Conservation (phyloP, 2,329 filamentous ascomycete genomes). For the Fusarium irregulare region DNA sequence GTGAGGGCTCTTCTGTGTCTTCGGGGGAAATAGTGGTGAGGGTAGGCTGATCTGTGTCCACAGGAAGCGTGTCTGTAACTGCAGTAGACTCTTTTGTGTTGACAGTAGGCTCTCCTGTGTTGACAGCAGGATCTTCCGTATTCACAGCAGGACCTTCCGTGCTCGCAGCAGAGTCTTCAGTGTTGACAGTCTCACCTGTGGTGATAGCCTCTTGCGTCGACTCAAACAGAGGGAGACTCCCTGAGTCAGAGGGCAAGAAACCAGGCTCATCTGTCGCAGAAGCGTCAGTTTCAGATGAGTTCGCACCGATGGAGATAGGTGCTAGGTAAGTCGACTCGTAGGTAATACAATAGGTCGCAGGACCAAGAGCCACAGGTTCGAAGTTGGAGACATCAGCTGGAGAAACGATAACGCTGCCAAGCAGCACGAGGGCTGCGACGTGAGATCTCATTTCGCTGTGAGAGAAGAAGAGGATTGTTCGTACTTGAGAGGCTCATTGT, state of each 20-base stretch:
- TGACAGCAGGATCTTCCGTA: too few relatives aligned
- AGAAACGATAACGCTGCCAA: not conserved
- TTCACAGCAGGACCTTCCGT: too few relatives aligned
- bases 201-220: not conserved
- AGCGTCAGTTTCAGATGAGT: not conserved
- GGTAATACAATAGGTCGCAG: slow-evolving; percentile 4
- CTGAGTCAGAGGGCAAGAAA: rapidly evolving
- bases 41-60: not conserved
- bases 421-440: not conserved
- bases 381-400: not conserved
- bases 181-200: not conserved
- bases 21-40: not conserved
- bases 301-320: not conserved
- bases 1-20: not conserved
- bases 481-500: rapidly evolving
- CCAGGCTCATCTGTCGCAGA: too few relatives aligned
- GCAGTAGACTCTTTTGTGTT: not conserved
- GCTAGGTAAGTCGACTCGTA: not conserved
- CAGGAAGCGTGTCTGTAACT: not conserved
- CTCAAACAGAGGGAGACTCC: not conserved
- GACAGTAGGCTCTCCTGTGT: not conserved
- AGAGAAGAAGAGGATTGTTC: not conserved
- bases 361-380: not conserved
- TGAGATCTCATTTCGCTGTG: not conserved
- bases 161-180: not conserved